A percentile compares a stretch with the other conserved stretches of the same genome.
Evolutionary conservation across 306 rosid genomes (phyloP).

Genomic region (Arachis hypogaea): DNA sequence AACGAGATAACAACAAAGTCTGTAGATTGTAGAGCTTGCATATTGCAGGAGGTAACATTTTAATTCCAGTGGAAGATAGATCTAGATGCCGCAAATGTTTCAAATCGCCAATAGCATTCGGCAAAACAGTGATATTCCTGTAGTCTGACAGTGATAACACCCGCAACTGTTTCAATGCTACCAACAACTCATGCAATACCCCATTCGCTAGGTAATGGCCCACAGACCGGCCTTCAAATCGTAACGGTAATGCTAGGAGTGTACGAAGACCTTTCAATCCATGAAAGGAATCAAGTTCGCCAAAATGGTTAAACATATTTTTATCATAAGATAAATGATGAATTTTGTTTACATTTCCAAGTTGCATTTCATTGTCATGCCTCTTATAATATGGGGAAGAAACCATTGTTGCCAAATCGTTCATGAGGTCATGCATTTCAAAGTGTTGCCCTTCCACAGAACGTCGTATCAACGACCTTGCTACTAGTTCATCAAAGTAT

Average conservation of each 20-base stretch:
- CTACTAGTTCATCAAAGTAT: constrained; percentile 40
- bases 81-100: constrained; percentile 35
- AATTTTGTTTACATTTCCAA: background rate
- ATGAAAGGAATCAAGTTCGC: background rate
- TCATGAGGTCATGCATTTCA: constrained; percentile 41
- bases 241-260: constrained; percentile 15
- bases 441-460: background rate
- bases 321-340: constrained; percentile 38
- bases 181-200: constrained; percentile 18
- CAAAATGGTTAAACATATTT: constrained; percentile 2
- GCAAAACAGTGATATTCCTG: constrained; percentile 4
- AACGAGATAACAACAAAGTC: constrained; percentile 24
- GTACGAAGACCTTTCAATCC: background rate
- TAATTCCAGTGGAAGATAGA: background rate
- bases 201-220: background rate
- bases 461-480: constrained; percentile 28
- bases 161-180: background rate
- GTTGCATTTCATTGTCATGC: background rate
- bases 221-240: no score
- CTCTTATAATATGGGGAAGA: constrained; percentile 2
- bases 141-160: constrained; percentile 23
- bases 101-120: constrained; percentile 17
- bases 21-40: constrained; percentile 37
- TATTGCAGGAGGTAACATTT: background rate
- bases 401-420: constrained; percentile 40